Conservation (phyloP, 106 monocot genomes). For the Apostasia ramifera region DNA sequence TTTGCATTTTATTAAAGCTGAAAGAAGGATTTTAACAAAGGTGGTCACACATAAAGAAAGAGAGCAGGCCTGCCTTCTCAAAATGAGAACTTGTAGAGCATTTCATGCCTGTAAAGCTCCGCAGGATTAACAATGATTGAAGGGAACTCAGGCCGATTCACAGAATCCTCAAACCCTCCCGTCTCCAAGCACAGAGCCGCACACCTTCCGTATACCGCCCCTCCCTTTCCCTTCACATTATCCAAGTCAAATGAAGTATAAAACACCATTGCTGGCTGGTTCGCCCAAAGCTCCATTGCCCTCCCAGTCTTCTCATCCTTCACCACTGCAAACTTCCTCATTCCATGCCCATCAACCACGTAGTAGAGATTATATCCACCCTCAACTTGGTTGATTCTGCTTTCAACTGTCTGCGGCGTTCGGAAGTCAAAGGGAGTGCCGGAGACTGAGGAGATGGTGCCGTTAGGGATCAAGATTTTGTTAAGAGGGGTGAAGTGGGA, state of each 20-base stretch:
- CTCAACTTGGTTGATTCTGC: slow-evolving; percentile 18
- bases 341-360: slow-evolving; percentile 26
- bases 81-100: slow-evolving; percentile 56
- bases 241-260: slow-evolving; percentile 31
- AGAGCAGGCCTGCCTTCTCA: neutral
- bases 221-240: slow-evolving; percentile 30
- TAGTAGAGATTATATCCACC: slow-evolving; percentile 59
- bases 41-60: no score
- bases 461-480: slow-evolving; percentile 28
- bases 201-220: slow-evolving; percentile 24
- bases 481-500: no score
- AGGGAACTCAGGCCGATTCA: slow-evolving; percentile 53
- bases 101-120: slow-evolving; percentile 48
- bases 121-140: slow-evolving; percentile 60
- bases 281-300: slow-evolving; percentile 52
- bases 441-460: slow-evolving; percentile 11
- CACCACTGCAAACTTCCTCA: slow-evolving; percentile 40
- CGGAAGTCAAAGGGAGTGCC: slow-evolving; percentile 42
- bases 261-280: no score
- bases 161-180: slow-evolving; percentile 46
- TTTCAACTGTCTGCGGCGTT: slow-evolving; percentile 16
- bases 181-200: slow-evolving; percentile 49
- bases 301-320: slow-evolving; percentile 19
- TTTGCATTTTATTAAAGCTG: no score
- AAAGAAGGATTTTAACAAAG: no score